Conservation (phyloP, 768 basidiomycete species). For the Cyathus striatus region DNA sequence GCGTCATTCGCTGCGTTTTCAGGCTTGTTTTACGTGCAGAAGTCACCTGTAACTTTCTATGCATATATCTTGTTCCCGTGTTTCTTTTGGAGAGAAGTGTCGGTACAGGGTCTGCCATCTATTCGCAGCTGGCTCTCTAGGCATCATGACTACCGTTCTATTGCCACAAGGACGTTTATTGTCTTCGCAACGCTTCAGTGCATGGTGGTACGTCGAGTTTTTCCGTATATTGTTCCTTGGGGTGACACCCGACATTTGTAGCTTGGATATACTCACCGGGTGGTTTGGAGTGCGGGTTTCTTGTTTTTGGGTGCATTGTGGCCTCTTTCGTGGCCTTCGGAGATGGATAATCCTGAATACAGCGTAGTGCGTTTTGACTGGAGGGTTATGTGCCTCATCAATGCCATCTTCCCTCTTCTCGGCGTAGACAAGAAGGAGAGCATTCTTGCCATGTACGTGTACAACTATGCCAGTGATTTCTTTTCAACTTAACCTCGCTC, state of each 20-base stretch:
- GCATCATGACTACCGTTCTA: slow-evolving; percentile 3
- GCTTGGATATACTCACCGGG: slow-evolving; percentile 68
- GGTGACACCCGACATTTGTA: slow-evolving; percentile 15
- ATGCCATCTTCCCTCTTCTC: slow-evolving; percentile 65
- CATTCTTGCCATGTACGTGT: slow-evolving; percentile 51
- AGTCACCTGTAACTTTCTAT: slow-evolving; percentile 68
- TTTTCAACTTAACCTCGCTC: no score
- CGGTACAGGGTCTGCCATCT: slow-evolving; percentile 18
- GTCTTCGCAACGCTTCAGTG: slow-evolving; percentile 45
- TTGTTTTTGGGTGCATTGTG: slow-evolving; percentile 55
- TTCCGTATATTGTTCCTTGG: neutral
- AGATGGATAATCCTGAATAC: slow-evolving; percentile 18
- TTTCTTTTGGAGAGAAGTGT: slow-evolving; percentile 69
- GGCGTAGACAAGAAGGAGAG: slow-evolving; percentile 70
- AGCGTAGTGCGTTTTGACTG: slow-evolving; percentile 30
- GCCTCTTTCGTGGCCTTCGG: slow-evolving; percentile 54
- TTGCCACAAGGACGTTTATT: slow-evolving; percentile 21
- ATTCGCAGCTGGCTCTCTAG: slow-evolving; percentile 6
- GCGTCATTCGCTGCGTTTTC: slow-evolving; percentile 32
- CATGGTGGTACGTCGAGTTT: slow-evolving; percentile 60
- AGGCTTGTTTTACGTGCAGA: slow-evolving; percentile 53
- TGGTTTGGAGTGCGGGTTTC: slow-evolving; percentile 69
- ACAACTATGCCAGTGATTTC: no score
- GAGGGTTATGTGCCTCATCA: slow-evolving; percentile 44
- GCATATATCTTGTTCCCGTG: slow-evolving; percentile 70